A percentile compares a stretch with the other conserved stretches of the same genome.
phyloP scores from a whole-genome alignment of 1,284 basidiomycete species.

The Cystobasidium sp. region DNA sequence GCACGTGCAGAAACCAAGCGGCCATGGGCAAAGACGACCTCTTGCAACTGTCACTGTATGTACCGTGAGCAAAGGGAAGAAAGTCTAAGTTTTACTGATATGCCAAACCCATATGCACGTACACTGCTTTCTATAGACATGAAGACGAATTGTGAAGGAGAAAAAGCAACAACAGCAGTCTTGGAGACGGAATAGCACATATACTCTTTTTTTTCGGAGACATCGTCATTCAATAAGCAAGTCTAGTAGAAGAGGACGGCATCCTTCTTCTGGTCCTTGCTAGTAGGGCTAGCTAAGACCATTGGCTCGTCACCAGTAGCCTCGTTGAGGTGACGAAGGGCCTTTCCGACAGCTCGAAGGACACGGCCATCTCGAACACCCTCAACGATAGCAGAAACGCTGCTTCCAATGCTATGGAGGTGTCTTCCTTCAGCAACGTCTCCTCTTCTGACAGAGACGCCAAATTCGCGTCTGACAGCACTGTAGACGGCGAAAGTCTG shows the following conservation, averaged over 20 bases:
- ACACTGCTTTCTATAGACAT: no score
- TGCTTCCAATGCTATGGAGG: slow-evolving; percentile 30
- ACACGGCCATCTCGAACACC: slow-evolving; percentile 35
- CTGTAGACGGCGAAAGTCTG: slow-evolving; percentile 38
- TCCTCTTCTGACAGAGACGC: slow-evolving; percentile 31
- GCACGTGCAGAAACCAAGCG: not conserved
- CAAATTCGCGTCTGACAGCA: slow-evolving; percentile 32
- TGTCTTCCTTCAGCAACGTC: slow-evolving; percentile 40
- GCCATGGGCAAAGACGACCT: not conserved
- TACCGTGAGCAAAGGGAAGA: no score
- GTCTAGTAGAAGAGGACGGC: slow-evolving; percentile 27
- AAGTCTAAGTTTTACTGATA: no score
- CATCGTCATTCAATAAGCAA: not conserved
- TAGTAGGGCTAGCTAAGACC: slow-evolving; percentile 23
- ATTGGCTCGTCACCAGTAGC: not conserved
- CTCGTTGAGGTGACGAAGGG: slow-evolving; percentile 15
- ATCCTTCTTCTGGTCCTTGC: slow-evolving; percentile 31
- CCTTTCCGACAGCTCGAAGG: slow-evolving; percentile 24
- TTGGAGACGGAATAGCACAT: not conserved
- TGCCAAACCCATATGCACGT: no score
- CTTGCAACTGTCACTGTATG: no score
- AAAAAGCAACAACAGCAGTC: no score
- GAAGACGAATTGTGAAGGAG: no score
- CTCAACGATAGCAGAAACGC: slow-evolving; percentile 34
- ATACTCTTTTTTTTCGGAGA: not conserved